phyloP scores from a whole-genome alignment of 1,139 yeast genomes.

The Protomyces arabidopsidicola region DNA sequence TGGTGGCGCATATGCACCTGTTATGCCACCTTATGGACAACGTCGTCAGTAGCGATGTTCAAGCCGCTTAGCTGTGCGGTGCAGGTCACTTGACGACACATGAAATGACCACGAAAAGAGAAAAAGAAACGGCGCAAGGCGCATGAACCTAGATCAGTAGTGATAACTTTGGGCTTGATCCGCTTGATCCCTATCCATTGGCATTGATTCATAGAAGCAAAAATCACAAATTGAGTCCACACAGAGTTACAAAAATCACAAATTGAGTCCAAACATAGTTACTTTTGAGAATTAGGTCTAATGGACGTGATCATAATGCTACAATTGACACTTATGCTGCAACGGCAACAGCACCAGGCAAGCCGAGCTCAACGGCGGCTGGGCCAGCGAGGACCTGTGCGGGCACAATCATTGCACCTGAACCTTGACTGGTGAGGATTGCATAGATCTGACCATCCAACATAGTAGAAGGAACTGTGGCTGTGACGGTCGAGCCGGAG shows the following conservation, averaged over 20 bases:
- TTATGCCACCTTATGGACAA: background rate
- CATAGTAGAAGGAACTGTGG: constrained; percentile 25
- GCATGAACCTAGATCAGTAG: too few relatives aligned
- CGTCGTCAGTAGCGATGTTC: background rate
- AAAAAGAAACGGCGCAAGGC: too few relatives aligned
- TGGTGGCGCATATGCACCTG: background rate
- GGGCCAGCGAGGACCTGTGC: constrained; percentile 30
- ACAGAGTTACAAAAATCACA: background rate
- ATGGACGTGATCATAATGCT: background rate
- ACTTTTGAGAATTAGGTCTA: background rate
- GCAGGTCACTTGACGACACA: too few relatives aligned
- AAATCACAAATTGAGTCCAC: too few relatives aligned
- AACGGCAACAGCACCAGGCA: constrained; percentile 20
- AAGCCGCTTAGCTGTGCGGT: too few relatives aligned
- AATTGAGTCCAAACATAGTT: too few relatives aligned
- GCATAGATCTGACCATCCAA: constrained; percentile 31
- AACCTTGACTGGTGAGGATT: constrained; percentile 24
- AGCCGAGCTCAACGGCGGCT: constrained; percentile 30
- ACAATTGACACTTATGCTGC: background rate
- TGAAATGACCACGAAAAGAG: too few relatives aligned
- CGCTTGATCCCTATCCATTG: too few relatives aligned
- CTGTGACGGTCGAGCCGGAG: constrained; percentile 22
- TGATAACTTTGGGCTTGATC: too few relatives aligned
- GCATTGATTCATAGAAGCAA: too few relatives aligned
- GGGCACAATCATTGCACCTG: constrained; percentile 25